Conservation (phyloP, 2,329 filamentous ascomycete species). For the Fusarium torulosum region DNA sequence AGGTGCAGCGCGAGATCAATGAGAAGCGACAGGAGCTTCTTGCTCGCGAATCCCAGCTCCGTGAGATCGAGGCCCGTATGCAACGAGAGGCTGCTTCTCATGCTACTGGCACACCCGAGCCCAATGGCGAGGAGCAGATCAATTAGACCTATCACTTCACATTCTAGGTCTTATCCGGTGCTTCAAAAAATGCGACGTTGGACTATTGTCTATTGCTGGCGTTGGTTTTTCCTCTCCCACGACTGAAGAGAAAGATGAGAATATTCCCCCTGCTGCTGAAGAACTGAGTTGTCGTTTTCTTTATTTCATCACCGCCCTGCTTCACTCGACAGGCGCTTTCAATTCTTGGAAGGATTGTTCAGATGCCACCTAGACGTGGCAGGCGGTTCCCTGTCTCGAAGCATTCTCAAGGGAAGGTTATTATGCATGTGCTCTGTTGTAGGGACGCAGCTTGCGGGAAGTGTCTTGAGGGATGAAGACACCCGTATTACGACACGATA, state of each 20-base stretch:
- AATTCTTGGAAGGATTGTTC: constrained; percentile 51
- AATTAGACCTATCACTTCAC: constrained; percentile 56
- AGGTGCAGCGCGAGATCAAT: constrained; percentile 99
- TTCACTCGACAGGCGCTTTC: constrained; percentile 46
- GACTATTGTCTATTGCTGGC: constrained; percentile 62
- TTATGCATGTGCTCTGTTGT: constrained; percentile 38
- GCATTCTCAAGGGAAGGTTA: constrained; percentile 35
- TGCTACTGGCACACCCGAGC: constrained; percentile 58
- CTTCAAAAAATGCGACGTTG: constrained; percentile 57
- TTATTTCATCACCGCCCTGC: constrained; percentile 52
- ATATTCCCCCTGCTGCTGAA: constrained; percentile 59
- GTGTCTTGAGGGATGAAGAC: constrained; percentile 40
- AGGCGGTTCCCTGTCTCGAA: constrained; percentile 36
- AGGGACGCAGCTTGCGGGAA: constrained; percentile 40
- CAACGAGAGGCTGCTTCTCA: constrained; percentile 80
- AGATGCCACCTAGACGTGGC: constrained; percentile 4
- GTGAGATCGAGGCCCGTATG: constrained; percentile 99
- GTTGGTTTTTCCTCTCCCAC: constrained; percentile 61
- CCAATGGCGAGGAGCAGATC: constrained; percentile 66
- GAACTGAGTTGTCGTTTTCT: constrained; percentile 54
- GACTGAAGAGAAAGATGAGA: constrained; percentile 59
- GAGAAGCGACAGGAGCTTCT: constrained; percentile 99
- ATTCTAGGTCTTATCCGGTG: constrained; percentile 51
- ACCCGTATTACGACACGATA: constrained; percentile 34
- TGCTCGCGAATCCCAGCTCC: constrained; percentile 96